Base-by-base conservation (phyloP, 2,329 filamentous ascomycete genomes). In the Ascochyta rabiei region DNA sequence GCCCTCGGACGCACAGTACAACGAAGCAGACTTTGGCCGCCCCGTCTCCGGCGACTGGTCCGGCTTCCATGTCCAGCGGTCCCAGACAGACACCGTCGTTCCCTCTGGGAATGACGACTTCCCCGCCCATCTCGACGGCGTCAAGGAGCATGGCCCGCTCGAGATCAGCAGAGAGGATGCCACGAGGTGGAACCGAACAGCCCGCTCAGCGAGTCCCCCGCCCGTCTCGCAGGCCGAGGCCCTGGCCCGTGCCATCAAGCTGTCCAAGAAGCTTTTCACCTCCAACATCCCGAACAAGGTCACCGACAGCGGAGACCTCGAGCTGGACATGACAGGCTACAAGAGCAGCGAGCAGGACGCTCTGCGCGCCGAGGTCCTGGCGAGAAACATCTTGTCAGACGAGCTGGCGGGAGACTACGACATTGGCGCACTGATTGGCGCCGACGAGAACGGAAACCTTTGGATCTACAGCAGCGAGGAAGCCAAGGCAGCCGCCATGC, bases 381-480 rank as follows among this genome's bases (percentile, higher is more conserved):
- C 95, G 5, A 86, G 95, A 19, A 95, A 93, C 73, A 91, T 99
- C 45, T 83, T 99, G 12, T 88, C 92, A 0, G 92, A 99, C 71
- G 93, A 98, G 76, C 79, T 98, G 13, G 90, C 96, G 67, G 95
- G 93, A 19, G 92, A 93, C 70, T 97, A 97, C 74, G 95, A 99
- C 71, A 96, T 99, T 66, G 95, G 95, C 6, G 89, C 93, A 2
- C 82, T 99, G 26, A 96, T 99, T 66, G 95, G 93, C 12, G 93
- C 95, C 39, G 95, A 99, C 70, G 92, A 96, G 69, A 87, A 95
- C 56, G 95, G 95, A 6, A 99, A 99, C 68, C 82, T 99, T n/a
- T 98, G 95, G 93, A 98, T 99, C 63, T 99, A 99, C 78, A 95
- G 92, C 77, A 98, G 93, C 67, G 93, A 98, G 74, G 93, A 96